These are phyloP conservation scores for Alternaria postmessia DNA, from an alignment of 2,329 filamentous ascomycete genomes.

Conservation along the genomic window DNA sequence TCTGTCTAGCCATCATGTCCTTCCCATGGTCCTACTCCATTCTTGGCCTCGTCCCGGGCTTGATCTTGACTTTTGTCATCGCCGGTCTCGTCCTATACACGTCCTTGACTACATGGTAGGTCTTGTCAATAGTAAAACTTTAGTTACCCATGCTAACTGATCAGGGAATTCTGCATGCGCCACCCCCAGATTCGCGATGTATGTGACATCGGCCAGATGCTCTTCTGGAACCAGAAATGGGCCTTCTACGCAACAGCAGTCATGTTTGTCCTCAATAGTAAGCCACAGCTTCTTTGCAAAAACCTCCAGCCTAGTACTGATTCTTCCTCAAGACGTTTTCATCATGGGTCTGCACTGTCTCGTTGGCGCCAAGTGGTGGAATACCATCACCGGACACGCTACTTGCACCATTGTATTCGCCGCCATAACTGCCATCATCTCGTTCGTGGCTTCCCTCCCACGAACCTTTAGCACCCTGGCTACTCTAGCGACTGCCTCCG, in stretches of 20 bases:
- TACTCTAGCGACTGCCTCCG: constrained; percentile 79
- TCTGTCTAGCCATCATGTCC: constrained; percentile 92
- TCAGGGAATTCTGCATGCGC: constrained; percentile 86
- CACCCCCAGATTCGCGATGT: constrained; percentile 93
- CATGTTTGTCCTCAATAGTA: constrained; percentile 96
- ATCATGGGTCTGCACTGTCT: constrained; percentile 76
- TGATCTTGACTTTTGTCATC: constrained; percentile 83
- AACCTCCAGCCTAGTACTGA: not conserved
- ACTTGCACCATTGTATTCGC: constrained; percentile 84
- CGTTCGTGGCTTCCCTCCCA: constrained; percentile 81
- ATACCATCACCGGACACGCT: constrained; percentile 79
- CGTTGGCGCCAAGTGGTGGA: constrained; percentile 84
- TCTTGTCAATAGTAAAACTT: not conserved
- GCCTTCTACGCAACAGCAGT: constrained; percentile 73
- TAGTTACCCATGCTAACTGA: constrained; percentile 1
- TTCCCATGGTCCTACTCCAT: constrained; percentile 93
- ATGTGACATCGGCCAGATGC: constrained; percentile 93
- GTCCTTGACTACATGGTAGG: constrained; percentile 70
- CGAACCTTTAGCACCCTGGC: constrained; percentile 84
- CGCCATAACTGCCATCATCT: constrained; percentile 76
- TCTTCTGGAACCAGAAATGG: constrained; percentile 86
- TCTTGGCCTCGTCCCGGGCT: constrained; percentile 82
- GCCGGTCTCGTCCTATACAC: constrained; percentile 85
- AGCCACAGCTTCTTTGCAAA: constrained; percentile 61
- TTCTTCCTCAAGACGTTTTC: constrained; percentile 22